A percentile compares a stretch with the other conserved stretches of the same genome.
phyloP scores from a whole-genome alignment of 768 basidiomycete species.

The Boletus vermiculosoides region DNA sequence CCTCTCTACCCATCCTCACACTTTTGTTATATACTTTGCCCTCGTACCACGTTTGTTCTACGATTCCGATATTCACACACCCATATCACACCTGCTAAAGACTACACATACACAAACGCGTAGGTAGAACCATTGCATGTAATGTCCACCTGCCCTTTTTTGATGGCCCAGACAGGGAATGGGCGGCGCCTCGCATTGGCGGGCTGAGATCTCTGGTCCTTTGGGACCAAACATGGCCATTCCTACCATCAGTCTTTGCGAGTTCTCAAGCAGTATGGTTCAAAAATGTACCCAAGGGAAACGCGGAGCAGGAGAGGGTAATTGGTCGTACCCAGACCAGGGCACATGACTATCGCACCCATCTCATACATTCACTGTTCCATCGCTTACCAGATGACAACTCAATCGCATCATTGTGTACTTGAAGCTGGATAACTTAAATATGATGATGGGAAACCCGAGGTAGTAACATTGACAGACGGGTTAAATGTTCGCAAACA shows the following conservation, averaged over 20 bases:
- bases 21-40: too few relatives aligned
- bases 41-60: too few relatives aligned
- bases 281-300: background rate
- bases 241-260: background rate
- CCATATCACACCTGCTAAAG: too few relatives aligned
- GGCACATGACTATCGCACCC: background rate
- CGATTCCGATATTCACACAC: too few relatives aligned
- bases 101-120: too few relatives aligned
- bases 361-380: background rate
- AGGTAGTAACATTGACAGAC: background rate
- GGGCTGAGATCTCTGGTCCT: background rate
- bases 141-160: too few relatives aligned
- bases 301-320: background rate
- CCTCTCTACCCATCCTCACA: too few relatives aligned
- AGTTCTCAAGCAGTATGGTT: background rate
- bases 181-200: too few relatives aligned
- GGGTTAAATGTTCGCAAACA: background rate
- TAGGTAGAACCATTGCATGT: too few relatives aligned
- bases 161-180: too few relatives aligned
- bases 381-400: background rate
- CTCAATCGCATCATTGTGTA: background rate
- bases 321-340: background rate
- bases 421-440: background rate
- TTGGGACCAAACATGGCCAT: background rate
- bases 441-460: background rate